These are phyloP conservation scores for Leccinum arenicola DNA, from an alignment of 768 basidiomycete genomes.

Conservation along the genomic window DNA sequence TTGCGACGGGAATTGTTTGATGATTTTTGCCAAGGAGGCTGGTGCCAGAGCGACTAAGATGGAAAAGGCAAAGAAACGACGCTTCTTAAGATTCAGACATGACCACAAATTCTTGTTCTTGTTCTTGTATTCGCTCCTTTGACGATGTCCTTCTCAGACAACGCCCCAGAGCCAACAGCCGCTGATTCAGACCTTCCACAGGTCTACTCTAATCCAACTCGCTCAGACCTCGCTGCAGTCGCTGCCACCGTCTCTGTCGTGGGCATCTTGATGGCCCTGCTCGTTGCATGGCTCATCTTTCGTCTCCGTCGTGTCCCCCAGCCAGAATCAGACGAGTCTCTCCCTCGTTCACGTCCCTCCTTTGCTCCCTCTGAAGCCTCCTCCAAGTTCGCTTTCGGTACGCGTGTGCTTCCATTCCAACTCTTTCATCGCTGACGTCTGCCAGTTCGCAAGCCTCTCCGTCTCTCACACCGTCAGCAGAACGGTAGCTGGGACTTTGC, in stretches of 20 bases:
- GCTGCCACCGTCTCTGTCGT: slow-evolving; percentile 26
- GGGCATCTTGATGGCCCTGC: slow-evolving; percentile 22
- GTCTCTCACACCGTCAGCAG: slow-evolving; percentile 16
- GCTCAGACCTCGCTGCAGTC: slow-evolving; percentile 21
- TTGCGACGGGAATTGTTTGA: neutral
- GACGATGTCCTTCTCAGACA: slow-evolving; percentile 1
- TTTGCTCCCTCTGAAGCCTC: slow-evolving; percentile 24
- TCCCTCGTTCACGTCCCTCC: slow-evolving; percentile 18
- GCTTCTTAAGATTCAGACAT: neutral
- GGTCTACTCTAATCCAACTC: slow-evolving; percentile 14
- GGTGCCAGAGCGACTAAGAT: neutral
- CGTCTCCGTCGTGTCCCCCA: slow-evolving; percentile 20
- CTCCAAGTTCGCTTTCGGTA: slow-evolving; percentile 29
- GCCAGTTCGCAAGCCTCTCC: slow-evolving; percentile 26
- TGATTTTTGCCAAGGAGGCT: neutral
- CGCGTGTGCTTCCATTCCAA: neutral
- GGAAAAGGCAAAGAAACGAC: neutral
- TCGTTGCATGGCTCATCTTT: slow-evolving; percentile 26
- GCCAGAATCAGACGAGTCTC: neutral
- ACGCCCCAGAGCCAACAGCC: neutral
- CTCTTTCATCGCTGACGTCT: no score
- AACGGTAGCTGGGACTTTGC: slow-evolving; percentile 32
- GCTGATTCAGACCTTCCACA: neutral
- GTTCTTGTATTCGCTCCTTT: neutral
- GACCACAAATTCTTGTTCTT: neutral